These are phyloP conservation scores for Aphanomyces astaci DNA, from an alignment of 352 stramenopile genomes.

Conservation along the genomic window DNA sequence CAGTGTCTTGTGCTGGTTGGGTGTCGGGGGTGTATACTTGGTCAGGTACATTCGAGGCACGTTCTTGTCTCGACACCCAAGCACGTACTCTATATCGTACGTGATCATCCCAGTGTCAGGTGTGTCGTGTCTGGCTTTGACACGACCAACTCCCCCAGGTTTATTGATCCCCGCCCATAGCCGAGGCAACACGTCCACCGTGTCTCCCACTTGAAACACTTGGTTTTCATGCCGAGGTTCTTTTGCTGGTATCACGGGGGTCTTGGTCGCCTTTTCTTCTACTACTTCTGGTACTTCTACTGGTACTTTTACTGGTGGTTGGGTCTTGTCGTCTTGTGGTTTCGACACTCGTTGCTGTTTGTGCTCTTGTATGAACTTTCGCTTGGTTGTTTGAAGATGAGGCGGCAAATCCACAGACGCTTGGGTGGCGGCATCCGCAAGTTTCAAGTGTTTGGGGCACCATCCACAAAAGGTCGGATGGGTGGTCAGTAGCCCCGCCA, in stretches of 20 bases:
- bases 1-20: no score
- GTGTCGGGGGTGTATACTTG: no score
- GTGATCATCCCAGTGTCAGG: no score
- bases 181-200: slow-evolving; percentile 45
- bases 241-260: no score
- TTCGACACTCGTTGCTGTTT: slow-evolving; percentile 5
- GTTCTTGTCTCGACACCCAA: slow-evolving; percentile 45
- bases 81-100: slow-evolving; percentile 64
- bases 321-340: slow-evolving; percentile 31
- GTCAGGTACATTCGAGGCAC: slow-evolving; percentile 46
- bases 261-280: no score
- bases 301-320: slow-evolving; percentile 26
- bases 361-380: slow-evolving; percentile 20
- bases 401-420: slow-evolving; percentile 45
- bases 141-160: slow-evolving; percentile 50
- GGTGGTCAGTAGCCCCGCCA: slow-evolving; percentile 53
- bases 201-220: slow-evolving; percentile 45
- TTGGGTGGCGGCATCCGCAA: slow-evolving; percentile 48
- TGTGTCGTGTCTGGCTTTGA: slow-evolving; percentile 41
- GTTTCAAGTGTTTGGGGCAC: slow-evolving; percentile 70
- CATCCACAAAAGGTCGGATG: slow-evolving; percentile 65
- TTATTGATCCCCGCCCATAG: slow-evolving; percentile 65
- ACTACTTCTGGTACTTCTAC: slow-evolving; percentile 21
- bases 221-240: neutral
- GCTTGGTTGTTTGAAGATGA: slow-evolving; percentile 45